Base-by-base conservation (phyloP, 495 filamentous ascomycete species). In the Astrocystis sublimbata region DNA sequence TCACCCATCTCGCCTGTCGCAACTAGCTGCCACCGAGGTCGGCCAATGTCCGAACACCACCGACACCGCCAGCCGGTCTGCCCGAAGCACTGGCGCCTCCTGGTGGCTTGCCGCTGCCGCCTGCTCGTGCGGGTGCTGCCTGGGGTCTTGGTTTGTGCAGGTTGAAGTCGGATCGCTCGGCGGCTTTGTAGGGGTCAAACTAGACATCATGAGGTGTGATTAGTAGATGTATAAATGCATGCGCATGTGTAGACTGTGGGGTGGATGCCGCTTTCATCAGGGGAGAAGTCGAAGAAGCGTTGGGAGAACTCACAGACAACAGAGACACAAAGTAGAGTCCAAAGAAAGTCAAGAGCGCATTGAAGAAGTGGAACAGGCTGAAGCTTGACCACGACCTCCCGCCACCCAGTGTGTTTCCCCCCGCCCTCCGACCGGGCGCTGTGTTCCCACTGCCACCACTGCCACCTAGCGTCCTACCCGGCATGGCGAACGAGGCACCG, bases 111-210 rank as follows among this genome's bases (percentile, higher is more conserved):
- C 2, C 60, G 71, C 2, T 61, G 15, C 62, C 58, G 17, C 53
- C 61, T 7, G 56, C 3, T 24, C 60, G 46, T 15, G 63, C 64
- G 35, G 62, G 62, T 17, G 53, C 13, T 6, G 68, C 63, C 26
- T 62, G 60, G 12, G 68, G 57, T 13, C 66, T 66, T 3, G 72
- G 70, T 28, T 71, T 75, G 19, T 78, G 72, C 42, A 85, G 73
- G 64, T 90, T 91, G 73, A 88, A 92, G 19, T 75, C 67, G 2
- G 86, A 89, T 26, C 76, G 78, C 69, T 88, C 81, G 0, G 87
- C 89, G 9, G 88, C 78, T 56, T 75, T 75, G 74, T 89, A 89
- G 1, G 87, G 80, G 63, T 91, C 88, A 47, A 90, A 74, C 85
- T 88, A 66, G 4, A 21, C n/a, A n/a, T n/a, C n/a, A n/a, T n/a